phyloP scores from a whole-genome alignment of 805 yeast species.

The Tetrapisispora taiwanensis region DNA sequence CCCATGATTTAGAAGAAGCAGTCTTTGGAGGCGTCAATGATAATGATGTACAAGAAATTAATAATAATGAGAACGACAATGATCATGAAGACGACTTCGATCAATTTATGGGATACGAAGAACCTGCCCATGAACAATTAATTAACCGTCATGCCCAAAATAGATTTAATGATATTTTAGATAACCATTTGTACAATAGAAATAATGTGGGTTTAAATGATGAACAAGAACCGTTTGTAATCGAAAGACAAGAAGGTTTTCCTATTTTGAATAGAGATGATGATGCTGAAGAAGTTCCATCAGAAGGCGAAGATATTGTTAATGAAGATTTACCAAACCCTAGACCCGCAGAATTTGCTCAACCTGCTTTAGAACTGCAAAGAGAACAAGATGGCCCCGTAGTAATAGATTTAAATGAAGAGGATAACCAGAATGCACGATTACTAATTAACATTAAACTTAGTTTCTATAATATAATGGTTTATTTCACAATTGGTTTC shows the following conservation, averaged over 20 bases:
- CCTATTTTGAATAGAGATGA: constrained; percentile 2
- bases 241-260: constrained; percentile 1
- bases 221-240: constrained; percentile 1
- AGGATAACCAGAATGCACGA: constrained; percentile 19
- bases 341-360: constrained; percentile 5
- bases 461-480: constrained; percentile 14
- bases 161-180: constrained; percentile 17
- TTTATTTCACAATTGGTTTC: constrained; percentile 23
- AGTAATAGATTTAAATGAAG: constrained; percentile 3
- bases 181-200: constrained; percentile 5
- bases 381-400: constrained; percentile 4
- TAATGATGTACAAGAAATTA: constrained; percentile 6
- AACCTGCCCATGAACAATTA: constrained; percentile 9
- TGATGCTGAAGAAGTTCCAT: constrained; percentile 2
- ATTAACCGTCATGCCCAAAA: constrained; percentile 18
- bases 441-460: constrained; percentile 20
- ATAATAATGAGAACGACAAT: constrained; percentile 10
- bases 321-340: constrained; percentile 11
- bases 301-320: constrained; percentile 3
- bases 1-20: too few relatives aligned
- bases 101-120: constrained; percentile 6
- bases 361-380: neutral
- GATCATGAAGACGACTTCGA: constrained; percentile 19
- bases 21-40: too few relatives aligned
- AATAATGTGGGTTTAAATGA: neutral